Evolutionary conservation across 1,284 basidiomycete species (phyloP).

Genomic region (Melampsora americana): DNA sequence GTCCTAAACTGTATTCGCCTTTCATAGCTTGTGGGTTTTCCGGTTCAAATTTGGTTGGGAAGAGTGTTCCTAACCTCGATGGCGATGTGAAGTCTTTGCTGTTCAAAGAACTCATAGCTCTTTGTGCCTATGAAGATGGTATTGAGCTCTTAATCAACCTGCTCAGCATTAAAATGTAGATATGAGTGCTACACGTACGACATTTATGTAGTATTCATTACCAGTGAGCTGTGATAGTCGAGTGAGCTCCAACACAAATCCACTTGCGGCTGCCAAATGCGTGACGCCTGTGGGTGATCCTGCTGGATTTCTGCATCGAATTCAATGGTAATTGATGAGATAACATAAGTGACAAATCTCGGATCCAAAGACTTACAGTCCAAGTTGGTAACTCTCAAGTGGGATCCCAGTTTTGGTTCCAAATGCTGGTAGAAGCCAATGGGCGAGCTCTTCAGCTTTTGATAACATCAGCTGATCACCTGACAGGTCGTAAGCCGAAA

Average conservation of each 20-base stretch:
- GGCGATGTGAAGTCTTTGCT: slow-evolving; percentile 42
- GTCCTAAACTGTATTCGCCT: slow-evolving; percentile 27
- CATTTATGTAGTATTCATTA: slow-evolving; percentile 59
- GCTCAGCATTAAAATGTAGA: not conserved
- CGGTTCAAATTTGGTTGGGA: slow-evolving; percentile 31
- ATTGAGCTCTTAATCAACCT: not conserved
- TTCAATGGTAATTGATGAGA: not conserved
- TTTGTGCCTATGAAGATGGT: slow-evolving; percentile 54
- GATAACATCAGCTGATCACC: slow-evolving; percentile 57
- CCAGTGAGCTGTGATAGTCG: slow-evolving; percentile 59
- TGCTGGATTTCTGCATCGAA: slow-evolving; percentile 23
- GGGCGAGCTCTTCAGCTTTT: slow-evolving; percentile 66
- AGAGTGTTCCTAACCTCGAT: slow-evolving; percentile 26
- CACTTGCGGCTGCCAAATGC: slow-evolving; percentile 56
- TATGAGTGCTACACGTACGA: slow-evolving; percentile 47
- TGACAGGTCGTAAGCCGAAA: slow-evolving; percentile 42
- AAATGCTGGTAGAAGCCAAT: slow-evolving; percentile 63
- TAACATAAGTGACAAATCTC: not conserved
- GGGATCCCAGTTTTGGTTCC: slow-evolving; percentile 58
- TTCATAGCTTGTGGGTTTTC: slow-evolving; percentile 14
- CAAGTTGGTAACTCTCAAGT: slow-evolving; percentile 55
- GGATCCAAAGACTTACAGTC: slow-evolving; percentile 46
- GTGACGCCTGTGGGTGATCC: slow-evolving; percentile 26
- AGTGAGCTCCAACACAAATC: slow-evolving; percentile 60
- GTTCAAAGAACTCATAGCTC: slow-evolving; percentile 58